phyloP scores from a whole-genome alignment of 495 filamentous ascomycete species.

The Daldinia childiae region DNA sequence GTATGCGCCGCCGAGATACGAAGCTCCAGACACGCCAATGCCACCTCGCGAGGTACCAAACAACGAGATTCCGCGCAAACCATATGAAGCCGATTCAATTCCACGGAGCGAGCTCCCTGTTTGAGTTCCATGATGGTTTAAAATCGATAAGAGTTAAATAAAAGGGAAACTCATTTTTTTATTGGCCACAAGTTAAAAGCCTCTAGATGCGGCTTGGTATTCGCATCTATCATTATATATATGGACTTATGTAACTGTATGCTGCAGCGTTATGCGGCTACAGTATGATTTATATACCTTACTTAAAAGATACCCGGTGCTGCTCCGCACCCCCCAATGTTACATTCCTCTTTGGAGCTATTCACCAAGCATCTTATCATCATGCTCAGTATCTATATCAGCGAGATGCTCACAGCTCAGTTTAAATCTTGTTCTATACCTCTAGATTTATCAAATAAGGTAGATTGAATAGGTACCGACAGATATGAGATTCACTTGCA shows the following conservation, averaged over 20 bases:
- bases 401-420: not conserved
- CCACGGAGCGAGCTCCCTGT: slow-evolving; percentile 16
- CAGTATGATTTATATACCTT: slow-evolving; percentile 1
- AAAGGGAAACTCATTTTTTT: not conserved
- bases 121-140: not conserved
- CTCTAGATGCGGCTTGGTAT: not conserved
- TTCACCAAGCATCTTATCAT: not conserved
- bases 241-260: not conserved
- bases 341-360: slow-evolving; percentile 26
- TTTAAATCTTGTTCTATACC: not conserved
- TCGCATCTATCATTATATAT: not conserved
- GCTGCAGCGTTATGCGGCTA: not conserved
- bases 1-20: slow-evolving; percentile 1
- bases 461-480: not conserved
- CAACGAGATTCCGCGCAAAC: slow-evolving; percentile 5
- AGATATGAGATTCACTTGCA: slow-evolving; percentile 6
- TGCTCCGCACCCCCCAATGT: slow-evolving; percentile 28
- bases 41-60: slow-evolving; percentile 9
- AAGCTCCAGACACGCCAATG: not conserved
- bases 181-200: not conserved
- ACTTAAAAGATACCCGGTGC: not conserved
- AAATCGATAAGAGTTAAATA: not conserved
- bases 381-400: not conserved
- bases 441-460: too few relatives aligned
- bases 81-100: slow-evolving; percentile 5